These are phyloP conservation scores for Acacia concinna DNA, from an alignment of 331 rosid species.

Conservation along the genomic window DNA sequence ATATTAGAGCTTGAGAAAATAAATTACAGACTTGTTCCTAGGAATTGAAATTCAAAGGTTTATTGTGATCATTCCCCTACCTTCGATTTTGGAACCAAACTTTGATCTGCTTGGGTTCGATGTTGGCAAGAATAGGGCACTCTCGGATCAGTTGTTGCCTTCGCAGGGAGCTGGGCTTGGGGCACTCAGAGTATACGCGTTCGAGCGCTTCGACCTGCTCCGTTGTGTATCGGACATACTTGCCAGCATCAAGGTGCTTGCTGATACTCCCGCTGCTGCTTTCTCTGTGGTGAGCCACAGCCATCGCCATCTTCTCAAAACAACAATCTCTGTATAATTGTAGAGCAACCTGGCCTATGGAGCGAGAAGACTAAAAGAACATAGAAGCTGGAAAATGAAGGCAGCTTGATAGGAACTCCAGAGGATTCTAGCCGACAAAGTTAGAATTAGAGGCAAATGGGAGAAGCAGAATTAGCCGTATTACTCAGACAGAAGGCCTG, in stretches of 20 bases:
- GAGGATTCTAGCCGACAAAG: conserved; percentile 39
- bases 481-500: conserved; percentile 21
- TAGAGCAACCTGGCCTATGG: background rate
- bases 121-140: conserved; percentile 64
- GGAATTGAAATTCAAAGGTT: background rate
- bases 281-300: conserved; percentile 58
- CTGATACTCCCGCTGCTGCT: conserved; percentile 58
- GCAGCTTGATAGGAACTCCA: background rate
- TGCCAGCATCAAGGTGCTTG: conserved; percentile 64
- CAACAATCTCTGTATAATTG: background rate
- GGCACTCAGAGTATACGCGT: conserved; percentile 66
- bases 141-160: conserved; percentile 69
- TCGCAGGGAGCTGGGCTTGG: conserved; percentile 72
- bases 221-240: conserved; percentile 64
- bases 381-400: conserved; percentile 11
- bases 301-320: conserved; percentile 54
- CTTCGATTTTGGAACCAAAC: conserved; percentile 85
- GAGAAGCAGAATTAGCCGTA: background rate
- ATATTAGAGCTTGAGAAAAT: background rate
- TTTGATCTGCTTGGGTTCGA: conserved; percentile 79
- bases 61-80: conserved; percentile 16
- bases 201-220: conserved; percentile 80
- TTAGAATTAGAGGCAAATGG: conserved; percentile 28
- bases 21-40: background rate
- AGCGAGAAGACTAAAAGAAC: background rate